A percentile compares a stretch with the other conserved stretches of the same genome.
Evolutionary conservation across 345 rosid genomes (phyloP).

Genomic region (Citrus maxima): DNA sequence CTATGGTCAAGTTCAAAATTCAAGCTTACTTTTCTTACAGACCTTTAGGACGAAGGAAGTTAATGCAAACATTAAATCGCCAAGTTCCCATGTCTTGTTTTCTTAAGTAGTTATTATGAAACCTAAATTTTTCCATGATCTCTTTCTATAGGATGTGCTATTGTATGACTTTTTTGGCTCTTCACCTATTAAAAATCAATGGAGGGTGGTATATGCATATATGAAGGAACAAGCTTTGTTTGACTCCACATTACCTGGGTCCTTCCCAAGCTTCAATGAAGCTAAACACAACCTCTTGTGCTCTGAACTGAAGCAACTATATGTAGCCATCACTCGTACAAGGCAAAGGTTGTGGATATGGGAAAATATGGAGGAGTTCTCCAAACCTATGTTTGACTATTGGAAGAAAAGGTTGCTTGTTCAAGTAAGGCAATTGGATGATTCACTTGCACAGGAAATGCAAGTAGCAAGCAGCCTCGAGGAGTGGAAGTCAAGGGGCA

Average conservation of each 20-base stretch:
- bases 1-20: constrained; percentile 14
- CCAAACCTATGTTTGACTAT: constrained; percentile 34
- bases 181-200: constrained; percentile 37
- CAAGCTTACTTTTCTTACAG: constrained; percentile 22
- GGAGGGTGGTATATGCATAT: constrained; percentile 47
- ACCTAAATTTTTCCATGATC: neutral
- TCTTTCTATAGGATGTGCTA: constrained; percentile 41
- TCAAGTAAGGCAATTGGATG: constrained; percentile 34
- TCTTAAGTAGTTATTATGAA: neutral
- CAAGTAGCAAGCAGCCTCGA: constrained; percentile 42
- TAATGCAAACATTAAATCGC: too few species aligned
- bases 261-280: constrained; percentile 29
- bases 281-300: constrained; percentile 41
- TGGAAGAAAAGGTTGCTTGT: constrained; percentile 36
- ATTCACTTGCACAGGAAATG: constrained; percentile 35
- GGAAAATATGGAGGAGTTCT: constrained; percentile 37
- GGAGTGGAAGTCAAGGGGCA: constrained; percentile 44
- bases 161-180: constrained; percentile 50
- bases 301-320: constrained; percentile 48
- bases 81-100: neutral
- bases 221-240: constrained; percentile 33
- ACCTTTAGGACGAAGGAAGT: constrained; percentile 43
- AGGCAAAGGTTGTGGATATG: constrained; percentile 55
- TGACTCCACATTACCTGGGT: constrained; percentile 7
- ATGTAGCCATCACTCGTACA: constrained; percentile 56